Base-by-base conservation (phyloP, 257 asterid species). In the Solanum commersonii region DNA sequence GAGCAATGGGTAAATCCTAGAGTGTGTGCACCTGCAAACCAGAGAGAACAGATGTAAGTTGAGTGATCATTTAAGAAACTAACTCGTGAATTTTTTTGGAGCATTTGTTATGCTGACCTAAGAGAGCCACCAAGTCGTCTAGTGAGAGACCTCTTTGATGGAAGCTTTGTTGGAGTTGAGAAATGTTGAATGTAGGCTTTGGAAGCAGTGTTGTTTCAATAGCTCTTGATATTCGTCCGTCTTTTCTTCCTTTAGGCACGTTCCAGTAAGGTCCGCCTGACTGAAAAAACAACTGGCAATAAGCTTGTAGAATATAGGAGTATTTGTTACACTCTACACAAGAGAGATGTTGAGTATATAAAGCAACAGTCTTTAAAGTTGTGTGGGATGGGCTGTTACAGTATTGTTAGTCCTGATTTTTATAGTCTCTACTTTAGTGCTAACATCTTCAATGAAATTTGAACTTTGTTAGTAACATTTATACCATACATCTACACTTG, bases 1-100 rank as follows among this genome's bases (percentile, higher is more conserved):
- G 98, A 93, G 87, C 98, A 96, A 44, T 96, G 98, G 4, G 98
- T 90, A 86, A 96, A 94, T 15, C 99, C 99, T 23, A 96, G 56
- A 1, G 98, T 96, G 91, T 96, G 99, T 3, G 91, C 98, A 68
- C 99, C 99, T 93, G 94, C 71, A 10, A 63, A 2, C 89, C 86
- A 59, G 77, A 34, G 31, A 70, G 3, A 18, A 20, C 40, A 82
- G 49, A 38, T 46, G 63, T 13, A 14, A 31, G 6, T 79, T 67
- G 25, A 16, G 11, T 35, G 89, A 46, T 0, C 68, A 77, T 25
- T 49, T 83, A 42, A 27, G 78, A 23, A 31, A 18, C 8, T 22
- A 27, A 2, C n/a, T 18, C 25, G 15, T 18, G 18, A 46, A 13
- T 13, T 46, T 46, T 46, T 52, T 42, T 59, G 44, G 44, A 18